Evolutionary conservation across 805 yeast species (phyloP), one percentile per base, ranked within the genome.

Genomic region (Cyberlindnera suaveolens): DNA sequence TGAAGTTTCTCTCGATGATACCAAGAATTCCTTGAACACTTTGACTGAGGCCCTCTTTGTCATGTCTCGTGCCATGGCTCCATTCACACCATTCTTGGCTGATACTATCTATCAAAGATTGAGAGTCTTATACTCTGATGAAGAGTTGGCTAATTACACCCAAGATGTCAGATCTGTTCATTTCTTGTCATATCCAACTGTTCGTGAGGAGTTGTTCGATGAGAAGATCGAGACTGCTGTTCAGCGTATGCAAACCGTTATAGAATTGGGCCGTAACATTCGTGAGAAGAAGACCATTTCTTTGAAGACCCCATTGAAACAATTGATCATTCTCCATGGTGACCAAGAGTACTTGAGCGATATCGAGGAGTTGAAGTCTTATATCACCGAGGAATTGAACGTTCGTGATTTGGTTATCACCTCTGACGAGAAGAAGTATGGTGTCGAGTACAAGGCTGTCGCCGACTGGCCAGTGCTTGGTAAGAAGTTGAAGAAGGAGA

Each of bases 401-500:
- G 85, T 93, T 47, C 85, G 96, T 66, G 93, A 86, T 54, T 64
- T 93, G 42, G 71, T 87, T 56, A 82, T 93, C 57, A 89, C 97
- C 17, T 74, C 85, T 19, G 96, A 93, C 61, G 99, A 93, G 71
- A 81, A 74, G 55, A 81, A 83, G 61, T 91, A 90, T 62, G 93
- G 90, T 57, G 98, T 93, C 48, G 85, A 83, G 63, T 91, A 90
- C 73, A 79, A 77, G 51, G 97, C 91, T 35, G 95, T 86, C 65
- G 99, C 99, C 39, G 99, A 93, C 71, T 93, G 99, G 99, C 96
- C 98, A 45, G 87, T 89, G 17, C 76, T 93, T 54, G 99, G 99
- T 70, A 93, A 91, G 76, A 93, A 93, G 69, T 78, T 93, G 67
- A 91, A 89, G 80, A 81, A 82, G 63, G 98, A 90, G 57, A 95